Percentiles rank a stretch among this genome's conserved stretches.
phyloP scores from a whole-genome alignment of 2,329 filamentous ascomycete species.

The Venturia carpophila region DNA sequence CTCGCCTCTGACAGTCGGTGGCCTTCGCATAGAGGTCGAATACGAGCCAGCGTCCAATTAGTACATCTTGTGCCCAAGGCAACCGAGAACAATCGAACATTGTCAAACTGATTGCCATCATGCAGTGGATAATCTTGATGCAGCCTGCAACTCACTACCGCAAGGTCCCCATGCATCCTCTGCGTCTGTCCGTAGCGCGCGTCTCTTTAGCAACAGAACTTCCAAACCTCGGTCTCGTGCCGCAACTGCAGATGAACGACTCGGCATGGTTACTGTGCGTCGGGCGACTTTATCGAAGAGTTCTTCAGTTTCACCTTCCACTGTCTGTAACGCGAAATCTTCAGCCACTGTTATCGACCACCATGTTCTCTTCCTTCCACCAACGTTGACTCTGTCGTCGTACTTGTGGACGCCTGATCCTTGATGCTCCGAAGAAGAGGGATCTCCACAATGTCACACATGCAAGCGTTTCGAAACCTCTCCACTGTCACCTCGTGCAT shows the following conservation, averaged over 20 bases:
- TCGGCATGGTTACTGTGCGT: slow-evolving; percentile 1
- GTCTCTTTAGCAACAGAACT: not conserved
- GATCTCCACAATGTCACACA: slow-evolving; percentile 6
- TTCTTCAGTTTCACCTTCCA: not conserved
- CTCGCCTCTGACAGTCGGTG: no score
- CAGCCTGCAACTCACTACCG: not conserved
- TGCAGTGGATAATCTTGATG: slow-evolving; percentile 3
- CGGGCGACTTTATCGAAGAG: not conserved
- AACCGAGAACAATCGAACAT: not conserved
- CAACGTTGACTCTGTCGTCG: not conserved
- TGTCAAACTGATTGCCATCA: not conserved
- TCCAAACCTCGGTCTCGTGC: not conserved
- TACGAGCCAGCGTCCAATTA: no score
- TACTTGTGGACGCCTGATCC: slow-evolving; percentile 2
- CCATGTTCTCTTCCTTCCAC: not conserved
- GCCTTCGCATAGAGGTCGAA: no score
- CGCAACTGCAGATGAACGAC: slow-evolving; percentile 6
- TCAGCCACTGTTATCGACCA: not conserved
- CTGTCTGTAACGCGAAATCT: not conserved
- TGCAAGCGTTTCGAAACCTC: slow-evolving; percentile 8
- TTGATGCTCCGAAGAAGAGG: not conserved
- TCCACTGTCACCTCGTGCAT: not conserved
- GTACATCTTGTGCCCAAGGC: not conserved
- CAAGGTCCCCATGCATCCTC: slow-evolving; percentile 6
- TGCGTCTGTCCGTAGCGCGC: not conserved